Conservation (phyloP, 768 basidiomycete genomes). For the Piloderma croceum region DNA sequence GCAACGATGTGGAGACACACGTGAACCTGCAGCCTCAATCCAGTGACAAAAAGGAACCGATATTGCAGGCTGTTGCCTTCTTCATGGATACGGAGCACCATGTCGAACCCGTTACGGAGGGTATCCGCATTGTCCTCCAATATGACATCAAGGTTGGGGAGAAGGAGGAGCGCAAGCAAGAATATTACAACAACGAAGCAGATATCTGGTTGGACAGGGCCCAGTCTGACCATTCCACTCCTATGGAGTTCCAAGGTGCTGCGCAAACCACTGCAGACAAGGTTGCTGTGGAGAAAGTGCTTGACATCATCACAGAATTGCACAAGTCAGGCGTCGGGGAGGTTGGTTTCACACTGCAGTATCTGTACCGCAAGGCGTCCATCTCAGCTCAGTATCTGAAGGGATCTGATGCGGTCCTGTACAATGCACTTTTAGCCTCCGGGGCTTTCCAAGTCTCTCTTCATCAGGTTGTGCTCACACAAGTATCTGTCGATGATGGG, state of each 20-base stretch:
- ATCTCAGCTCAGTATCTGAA: constrained; percentile 14
- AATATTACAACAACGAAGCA: constrained; percentile 1
- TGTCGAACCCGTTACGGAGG: constrained; percentile 12
- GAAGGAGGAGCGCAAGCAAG: not conserved
- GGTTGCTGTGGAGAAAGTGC: no score
- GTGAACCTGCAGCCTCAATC: constrained; percentile 1
- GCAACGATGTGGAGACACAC: constrained; percentile 6
- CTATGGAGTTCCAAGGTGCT: no score
- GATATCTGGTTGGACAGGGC: no score
- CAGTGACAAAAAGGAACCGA: no score
- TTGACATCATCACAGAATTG: no score
- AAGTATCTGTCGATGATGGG: no score
- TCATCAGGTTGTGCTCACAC: no score
- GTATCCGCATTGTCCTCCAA: constrained; percentile 14
- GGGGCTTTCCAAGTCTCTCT: no score
- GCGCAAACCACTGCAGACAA: no score
- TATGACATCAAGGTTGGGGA: constrained; percentile 9
- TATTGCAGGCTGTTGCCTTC: constrained; percentile 9
- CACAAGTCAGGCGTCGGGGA: not conserved
- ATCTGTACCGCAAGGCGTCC: constrained; percentile 13
- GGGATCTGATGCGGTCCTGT: constrained; percentile 12
- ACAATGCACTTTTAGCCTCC: constrained; percentile 9
- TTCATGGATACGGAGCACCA: constrained; percentile 18
- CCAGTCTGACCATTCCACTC: no score
- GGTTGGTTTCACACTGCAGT: constrained; percentile 11